phyloP scores from a whole-genome alignment of 2,329 filamentous ascomycete species.

The Aureobasidium zeae region DNA sequence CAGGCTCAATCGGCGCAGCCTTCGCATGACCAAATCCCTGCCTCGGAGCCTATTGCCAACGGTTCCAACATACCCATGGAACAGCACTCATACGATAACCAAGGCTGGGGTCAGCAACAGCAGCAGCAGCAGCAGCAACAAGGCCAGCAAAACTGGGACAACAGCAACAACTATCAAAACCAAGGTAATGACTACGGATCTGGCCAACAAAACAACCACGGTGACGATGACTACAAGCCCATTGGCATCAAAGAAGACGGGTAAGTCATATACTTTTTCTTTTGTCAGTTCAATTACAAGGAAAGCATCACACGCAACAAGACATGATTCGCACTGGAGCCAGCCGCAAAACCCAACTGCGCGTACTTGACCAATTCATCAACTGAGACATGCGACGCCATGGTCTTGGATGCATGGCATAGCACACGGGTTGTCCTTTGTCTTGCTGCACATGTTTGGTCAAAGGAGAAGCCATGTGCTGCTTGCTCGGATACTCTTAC shows the following conservation, averaged over 20 bases:
- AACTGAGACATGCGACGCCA: no score
- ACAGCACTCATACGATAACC: neutral
- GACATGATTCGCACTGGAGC: constrained; percentile 13
- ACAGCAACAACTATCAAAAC: constrained; percentile 11
- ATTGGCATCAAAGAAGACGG: constrained; percentile 83
- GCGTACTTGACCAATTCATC: no score
- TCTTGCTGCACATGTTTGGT: no score
- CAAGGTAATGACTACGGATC: constrained; percentile 22
- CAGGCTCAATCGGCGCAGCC: neutral
- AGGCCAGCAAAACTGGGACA: constrained; percentile 8
- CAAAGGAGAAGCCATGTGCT: no score
- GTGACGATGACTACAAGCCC: constrained; percentile 38
- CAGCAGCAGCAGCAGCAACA: constrained; percentile 10
- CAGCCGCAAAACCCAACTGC: neutral
- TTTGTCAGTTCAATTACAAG: constrained; percentile 19
- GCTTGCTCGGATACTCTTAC: neutral
- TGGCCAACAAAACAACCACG: constrained; percentile 21
- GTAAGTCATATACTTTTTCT: constrained; percentile 49
- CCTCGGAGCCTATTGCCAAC: constrained; percentile 15
- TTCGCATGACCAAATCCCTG: neutral
- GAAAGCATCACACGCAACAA: neutral
- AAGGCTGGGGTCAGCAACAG: constrained; percentile 11
- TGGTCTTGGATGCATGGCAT: no score
- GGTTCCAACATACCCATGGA: constrained; percentile 8
- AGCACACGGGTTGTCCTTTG: no score